These are phyloP conservation scores for Emergomyces africanus DNA, from an alignment of 2,329 filamentous ascomycete species.

Conservation along the genomic window DNA sequence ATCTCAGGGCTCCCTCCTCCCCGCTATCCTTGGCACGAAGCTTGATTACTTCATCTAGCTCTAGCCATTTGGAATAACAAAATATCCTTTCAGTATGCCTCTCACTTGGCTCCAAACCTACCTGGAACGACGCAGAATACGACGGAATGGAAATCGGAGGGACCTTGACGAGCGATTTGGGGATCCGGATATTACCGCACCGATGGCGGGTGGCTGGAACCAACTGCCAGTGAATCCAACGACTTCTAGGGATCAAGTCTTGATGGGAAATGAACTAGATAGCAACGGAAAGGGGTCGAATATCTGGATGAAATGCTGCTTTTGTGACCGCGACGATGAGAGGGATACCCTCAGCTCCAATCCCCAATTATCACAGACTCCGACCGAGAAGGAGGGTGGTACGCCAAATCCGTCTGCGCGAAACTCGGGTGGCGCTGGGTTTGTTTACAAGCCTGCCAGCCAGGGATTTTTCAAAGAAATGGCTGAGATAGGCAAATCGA, in stretches of 20 bases:
- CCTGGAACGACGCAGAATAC: conserved; percentile 8
- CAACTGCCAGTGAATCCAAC: conserved; percentile 4
- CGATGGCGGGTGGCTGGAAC: conserved; percentile 13
- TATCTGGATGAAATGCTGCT: not conserved
- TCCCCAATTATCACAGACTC: not conserved
- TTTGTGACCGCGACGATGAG: not conserved
- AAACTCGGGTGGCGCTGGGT: conserved; percentile 2
- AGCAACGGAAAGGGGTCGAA: not conserved
- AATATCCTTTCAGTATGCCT: not conserved
- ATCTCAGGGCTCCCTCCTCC: not conserved
- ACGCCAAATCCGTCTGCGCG: not conserved
- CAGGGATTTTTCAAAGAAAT: conserved; percentile 11
- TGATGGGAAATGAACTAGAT: not conserved
- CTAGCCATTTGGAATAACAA: not conserved
- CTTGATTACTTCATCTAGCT: not conserved
- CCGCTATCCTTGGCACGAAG: not conserved
- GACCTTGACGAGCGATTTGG: conserved; percentile 11
- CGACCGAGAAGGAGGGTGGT: not conserved
- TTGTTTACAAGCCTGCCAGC: conserved; percentile 13
- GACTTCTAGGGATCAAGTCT: not conserved
- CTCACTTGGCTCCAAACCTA: conserved; percentile 6
- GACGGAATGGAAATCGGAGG: conserved; percentile 7
- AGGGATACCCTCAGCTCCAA: not conserved
- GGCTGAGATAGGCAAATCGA: conserved; percentile 10
- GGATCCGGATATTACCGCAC: conserved; percentile 10